Base-by-base conservation (phyloP, 148 eudicot genomes). In the Cornus kousa region DNA sequence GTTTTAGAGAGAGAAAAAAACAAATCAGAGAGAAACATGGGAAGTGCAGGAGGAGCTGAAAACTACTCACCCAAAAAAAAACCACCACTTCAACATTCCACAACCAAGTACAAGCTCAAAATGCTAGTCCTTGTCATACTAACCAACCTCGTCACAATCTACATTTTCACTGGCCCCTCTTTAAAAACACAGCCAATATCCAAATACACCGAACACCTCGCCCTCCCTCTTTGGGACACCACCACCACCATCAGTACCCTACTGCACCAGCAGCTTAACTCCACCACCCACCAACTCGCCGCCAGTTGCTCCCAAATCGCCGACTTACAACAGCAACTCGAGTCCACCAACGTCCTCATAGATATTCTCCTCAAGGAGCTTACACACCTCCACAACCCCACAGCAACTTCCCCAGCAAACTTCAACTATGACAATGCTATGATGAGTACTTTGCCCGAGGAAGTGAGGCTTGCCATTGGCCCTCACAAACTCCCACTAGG, bases 401-500 rank as follows among this genome's bases (percentile, higher is more conserved):
- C 28, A 28, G 0, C 28, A 28, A 28, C 28, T 28, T 28, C 28
- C 28, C 28, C 28, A 28, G 1, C 28, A 28, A 28, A 28, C 28
- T 28, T 28, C 28, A 28, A 28, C 28, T 28, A 28, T 28, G 28
- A 28, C 28, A 28, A 28, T 28, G 28, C 28, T 28, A 1, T 28
- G 28, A 28, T 28, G 28, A 28, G 28, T 28, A 28, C 28, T 28
- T 28, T 86, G 68, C 19, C 81, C 5, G 5, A 73, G 9, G 89
- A 86, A 20, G 78, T 59, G 9, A 81, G 64, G 48, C 82, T 83
- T 8, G 73, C 79, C 10, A 37, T 83, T 13, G 80, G 83, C 14
- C 82, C 87, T 14, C 89, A 84, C 60, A 87, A 81, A 78, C 87
- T 87, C 80, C 87, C 87, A 2, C 78, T 84, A 0, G 87, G 89